Evolutionary conservation across 2,329 filamentous ascomycete genomes (phyloP), one percentile per base, ranked within the genome.

Genomic region (Lachnellula cervina): DNA sequence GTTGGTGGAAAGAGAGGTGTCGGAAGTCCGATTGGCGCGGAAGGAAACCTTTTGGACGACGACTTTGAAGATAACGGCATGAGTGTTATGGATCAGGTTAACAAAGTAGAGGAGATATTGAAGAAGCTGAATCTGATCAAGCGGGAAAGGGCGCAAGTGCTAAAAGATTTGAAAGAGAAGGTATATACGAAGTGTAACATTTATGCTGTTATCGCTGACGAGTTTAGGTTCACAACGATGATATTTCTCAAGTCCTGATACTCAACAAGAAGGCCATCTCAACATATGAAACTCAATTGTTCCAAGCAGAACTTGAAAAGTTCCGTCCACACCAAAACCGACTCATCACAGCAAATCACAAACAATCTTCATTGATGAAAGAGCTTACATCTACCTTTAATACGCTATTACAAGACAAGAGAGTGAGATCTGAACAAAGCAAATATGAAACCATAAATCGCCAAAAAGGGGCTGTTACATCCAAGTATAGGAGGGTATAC

Each of bases 121-220:
- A 90, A 92, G 75, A 97, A 92, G 73, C 73, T 99, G 65, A 95
- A 92, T 65, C 77, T 96, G 38, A 86, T 99, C 65, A 97, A 97
- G 76, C 82, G 90, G 57, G 95, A 99, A 72, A 80, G 94, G 57
- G 86, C 87, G 57, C 92, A 97, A 73, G 90, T 97, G 42, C 74
- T 99, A 62, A 97, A 97, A 71, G 94, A 99, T 72, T 77, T 99
- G 64, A 99, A 99, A 72, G 92, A 97, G 63, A 97, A 96, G 86
- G 94, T 95, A 72, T 66, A 79, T 40, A 25, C 11, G 44, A 28
- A 4, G 9, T 38, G 42, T 11, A 17, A 9, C 25, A 23, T 38
- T 32, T n/a, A 16, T 43, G 2, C 32, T 23, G 51, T 28, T n/a
- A 43, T 49, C 21, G 53, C 59, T 63, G 35, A 66, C 48, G 17